These are phyloP conservation scores for Annulohypoxylon moriforme DNA, from an alignment of 495 filamentous ascomycete genomes.

Conservation along the genomic window DNA sequence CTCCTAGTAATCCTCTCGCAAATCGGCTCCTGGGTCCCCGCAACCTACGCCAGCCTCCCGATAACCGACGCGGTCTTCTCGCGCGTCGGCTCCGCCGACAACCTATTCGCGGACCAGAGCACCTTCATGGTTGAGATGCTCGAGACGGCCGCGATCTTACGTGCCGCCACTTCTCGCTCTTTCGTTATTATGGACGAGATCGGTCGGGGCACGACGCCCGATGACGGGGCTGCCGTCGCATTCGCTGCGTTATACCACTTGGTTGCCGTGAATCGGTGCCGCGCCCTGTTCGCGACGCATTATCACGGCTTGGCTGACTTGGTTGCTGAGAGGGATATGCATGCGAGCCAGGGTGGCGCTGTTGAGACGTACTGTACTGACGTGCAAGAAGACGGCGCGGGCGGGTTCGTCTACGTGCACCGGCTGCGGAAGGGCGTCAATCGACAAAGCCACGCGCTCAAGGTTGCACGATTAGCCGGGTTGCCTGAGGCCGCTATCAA, in stretches of 20 bases:
- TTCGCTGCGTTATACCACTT: conserved; percentile 89
- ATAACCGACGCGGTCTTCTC: conserved; percentile 94
- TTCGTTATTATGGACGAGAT: conserved; percentile 99
- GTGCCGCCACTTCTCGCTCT: conserved; percentile 71
- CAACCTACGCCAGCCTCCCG: conserved; percentile 82
- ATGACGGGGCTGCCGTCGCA: conserved; percentile 88
- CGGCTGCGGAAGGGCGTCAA: conserved; percentile 84
- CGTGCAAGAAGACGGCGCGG: conserved; percentile 73
- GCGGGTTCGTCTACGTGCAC: conserved; percentile 85
- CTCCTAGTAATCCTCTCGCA: conserved; percentile 94
- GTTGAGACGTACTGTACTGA: conserved; percentile 91
- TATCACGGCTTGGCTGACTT: conserved; percentile 89
- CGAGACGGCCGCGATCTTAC: conserved; percentile 77
- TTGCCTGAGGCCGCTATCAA: conserved; percentile 70
- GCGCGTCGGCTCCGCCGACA: conserved; percentile 91
- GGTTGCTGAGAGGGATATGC: conserved; percentile 51
- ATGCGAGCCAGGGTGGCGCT: conserved; percentile 61
- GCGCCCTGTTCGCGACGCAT: conserved; percentile 93
- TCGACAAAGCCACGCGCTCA: conserved; percentile 86
- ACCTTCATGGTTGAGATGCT: conserved; percentile 96
- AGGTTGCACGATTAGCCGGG: conserved; percentile 89
- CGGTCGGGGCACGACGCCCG: conserved; percentile 90
- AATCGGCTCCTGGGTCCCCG: conserved; percentile 90
- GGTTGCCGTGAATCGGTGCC: conserved; percentile 76
- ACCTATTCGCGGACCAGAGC: conserved; percentile 89